A percentile compares a stretch with the other conserved stretches of the same genome.
Conservation (phyloP, 192 early-diverging fungal genomes). For the Spizellomyces punctatus region DNA sequence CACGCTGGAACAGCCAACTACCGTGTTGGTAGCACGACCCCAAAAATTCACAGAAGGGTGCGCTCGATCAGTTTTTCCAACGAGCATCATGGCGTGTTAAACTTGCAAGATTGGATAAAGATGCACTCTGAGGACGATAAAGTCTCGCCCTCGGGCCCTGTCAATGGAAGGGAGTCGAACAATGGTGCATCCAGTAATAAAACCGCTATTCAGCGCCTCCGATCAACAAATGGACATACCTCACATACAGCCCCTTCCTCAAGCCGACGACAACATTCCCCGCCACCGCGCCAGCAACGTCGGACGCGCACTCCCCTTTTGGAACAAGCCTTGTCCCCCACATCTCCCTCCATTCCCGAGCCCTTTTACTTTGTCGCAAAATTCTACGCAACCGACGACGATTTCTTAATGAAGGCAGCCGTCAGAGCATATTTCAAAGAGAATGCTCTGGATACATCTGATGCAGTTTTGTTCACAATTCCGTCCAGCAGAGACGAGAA, state of each 20-base stretch:
- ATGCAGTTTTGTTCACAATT: slow-evolving; percentile 69
- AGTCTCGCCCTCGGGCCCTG: neutral
- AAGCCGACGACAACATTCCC: neutral
- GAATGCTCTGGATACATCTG: slow-evolving; percentile 65
- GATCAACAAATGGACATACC: too few species aligned
- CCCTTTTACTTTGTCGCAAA: slow-evolving; percentile 22
- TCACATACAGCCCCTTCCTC: neutral
- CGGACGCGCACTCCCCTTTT: neutral
- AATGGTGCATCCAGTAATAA: neutral
- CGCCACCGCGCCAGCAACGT: neutral
- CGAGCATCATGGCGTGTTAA: slow-evolving; percentile 26
- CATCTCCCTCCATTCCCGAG: neutral
- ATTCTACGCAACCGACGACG: slow-evolving; percentile 69
- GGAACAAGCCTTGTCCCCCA: neutral
- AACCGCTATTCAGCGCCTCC: neutral
- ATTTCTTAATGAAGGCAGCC: slow-evolving; percentile 65
- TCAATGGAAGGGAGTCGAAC: neutral
- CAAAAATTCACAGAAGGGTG: slow-evolving; percentile 31
- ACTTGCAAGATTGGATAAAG: slow-evolving; percentile 35
- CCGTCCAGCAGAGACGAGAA: slow-evolving; percentile 13
- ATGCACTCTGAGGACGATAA: neutral
- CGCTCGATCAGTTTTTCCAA: slow-evolving; percentile 38
- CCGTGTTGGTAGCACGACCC: slow-evolving; percentile 16
- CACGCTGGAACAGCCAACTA: slow-evolving; percentile 12
- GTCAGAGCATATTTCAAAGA: slow-evolving; percentile 63